Percentiles rank a stretch among this genome's conserved stretches.
Evolutionary conservation across 2,329 filamentous ascomycete genomes (phyloP).

Genomic region (Cladorrhinum sp.): DNA sequence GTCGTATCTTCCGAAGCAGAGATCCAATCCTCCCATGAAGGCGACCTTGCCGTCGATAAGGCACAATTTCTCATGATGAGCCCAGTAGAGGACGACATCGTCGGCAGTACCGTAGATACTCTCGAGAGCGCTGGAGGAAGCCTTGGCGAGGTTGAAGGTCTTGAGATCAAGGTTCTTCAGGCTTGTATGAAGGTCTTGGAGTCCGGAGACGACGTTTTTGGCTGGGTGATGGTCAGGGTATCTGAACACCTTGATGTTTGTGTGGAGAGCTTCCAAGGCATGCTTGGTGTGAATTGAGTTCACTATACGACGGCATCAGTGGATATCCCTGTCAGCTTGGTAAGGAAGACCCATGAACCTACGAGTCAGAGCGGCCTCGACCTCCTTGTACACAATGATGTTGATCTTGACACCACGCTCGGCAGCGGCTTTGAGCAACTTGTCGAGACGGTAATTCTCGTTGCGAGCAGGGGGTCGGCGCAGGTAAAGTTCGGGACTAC

Average conservation of each 20-base stretch:
- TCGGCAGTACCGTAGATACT: conserved; percentile 78
- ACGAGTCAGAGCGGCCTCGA: conserved; percentile 75
- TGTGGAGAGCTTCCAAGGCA: conserved; percentile 70
- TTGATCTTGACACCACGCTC: conserved; percentile 80
- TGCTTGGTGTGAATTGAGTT: conserved; percentile 68
- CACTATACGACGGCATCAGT: conserved; percentile 21
- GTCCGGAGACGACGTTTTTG: conserved; percentile 63
- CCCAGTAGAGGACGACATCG: conserved; percentile 84
- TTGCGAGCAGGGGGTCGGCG: conserved; percentile 77
- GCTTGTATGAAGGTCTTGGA: conserved; percentile 68
- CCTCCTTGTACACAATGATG: conserved; percentile 91
- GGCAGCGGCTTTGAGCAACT: conserved; percentile 76
- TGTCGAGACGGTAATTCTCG: conserved; percentile 79
- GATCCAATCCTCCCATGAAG: conserved; percentile 89
- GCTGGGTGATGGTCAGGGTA: conserved; percentile 84
- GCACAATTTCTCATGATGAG: conserved; percentile 89
- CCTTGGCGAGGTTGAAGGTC: conserved; percentile 56
- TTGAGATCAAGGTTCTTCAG: conserved; percentile 45
- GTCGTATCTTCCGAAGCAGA: conserved; percentile 87
- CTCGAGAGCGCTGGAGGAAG: conserved; percentile 71
- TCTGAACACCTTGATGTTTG: conserved; percentile 83
- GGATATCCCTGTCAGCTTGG: neutral
- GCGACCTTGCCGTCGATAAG: conserved; percentile 73
- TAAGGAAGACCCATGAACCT: conserved; percentile 43
- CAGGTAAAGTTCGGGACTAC: conserved; percentile 76